Evolutionary conservation across 805 yeast genomes (phyloP), one percentile per base, ranked within the genome.

Genomic region (Debaryomyces maramus): DNA sequence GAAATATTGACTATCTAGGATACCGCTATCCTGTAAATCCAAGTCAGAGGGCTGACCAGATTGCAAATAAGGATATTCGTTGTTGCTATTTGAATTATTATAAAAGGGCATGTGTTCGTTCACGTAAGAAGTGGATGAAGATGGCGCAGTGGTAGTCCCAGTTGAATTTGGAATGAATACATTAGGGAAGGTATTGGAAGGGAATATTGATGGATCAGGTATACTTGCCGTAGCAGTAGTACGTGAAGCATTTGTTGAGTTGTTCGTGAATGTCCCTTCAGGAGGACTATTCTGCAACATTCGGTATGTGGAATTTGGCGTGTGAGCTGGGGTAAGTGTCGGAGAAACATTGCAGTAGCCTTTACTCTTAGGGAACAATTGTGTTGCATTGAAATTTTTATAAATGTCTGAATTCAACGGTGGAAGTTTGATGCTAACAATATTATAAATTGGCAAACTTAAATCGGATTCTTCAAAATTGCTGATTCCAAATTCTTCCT

Each of bases 1-100:
- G 26, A 46, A 44, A 32, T 35, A 44, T 32, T 41, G 46, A 19
- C 28, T 37, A 32, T 40, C 39, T 17, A 36, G 13, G 13, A 24
- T 15, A 8, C 15, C 28, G 13, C 13, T 24, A 10, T 24, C 28
- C 28, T 24, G 28, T 6, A 24, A 24, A 10, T 24, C 28, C 6
- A 24, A 15, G 6, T 13, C n/a, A 9, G 22, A 5, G 17, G 35
- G 8, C 20, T 38, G 28, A 3, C 14, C 23, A 16, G 32, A 6
- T 17, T 24, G 20, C 10, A 18, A n/a, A 24, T 7, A 24, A n/a
- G 28, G 28, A 10, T 24, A 24, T 19, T 15, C 13, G 11, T 22
- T 13, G 6, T 31, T 15, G 9, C n/a, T 7, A 20, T 11, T 22
- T 6, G 24, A 16, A 11, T 13, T 32, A n/a, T 15, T 11, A 13